phyloP scores from a whole-genome alignment of 192 early-diverging fungal genomes.

The Chytriomyces hyalinus region DNA sequence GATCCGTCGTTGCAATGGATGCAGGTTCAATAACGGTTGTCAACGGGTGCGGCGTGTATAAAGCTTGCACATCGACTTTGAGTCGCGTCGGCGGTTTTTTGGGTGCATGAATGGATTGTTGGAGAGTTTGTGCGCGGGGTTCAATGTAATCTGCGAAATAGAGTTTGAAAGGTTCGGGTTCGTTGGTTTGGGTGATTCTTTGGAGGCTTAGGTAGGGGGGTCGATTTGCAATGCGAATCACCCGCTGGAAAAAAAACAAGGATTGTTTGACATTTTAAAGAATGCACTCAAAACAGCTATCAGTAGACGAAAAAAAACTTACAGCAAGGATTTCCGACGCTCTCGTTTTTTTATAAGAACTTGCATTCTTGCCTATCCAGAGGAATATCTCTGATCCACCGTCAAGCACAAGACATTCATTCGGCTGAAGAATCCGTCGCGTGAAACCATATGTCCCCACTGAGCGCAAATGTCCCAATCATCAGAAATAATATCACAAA shows the following conservation, averaged over 20 bases:
- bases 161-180: slow-evolving; percentile 58
- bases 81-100: slow-evolving; percentile 1
- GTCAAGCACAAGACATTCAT: slow-evolving; percentile 55
- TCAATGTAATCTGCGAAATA: slow-evolving; percentile 57
- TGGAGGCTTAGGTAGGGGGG: slow-evolving; percentile 53
- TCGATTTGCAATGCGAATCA: slow-evolving; percentile 40
- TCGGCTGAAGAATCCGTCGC: slow-evolving; percentile 33
- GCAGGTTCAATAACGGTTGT: neutral
- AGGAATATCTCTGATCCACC: slow-evolving; percentile 53
- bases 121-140: neutral
- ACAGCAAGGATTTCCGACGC: slow-evolving; percentile 57
- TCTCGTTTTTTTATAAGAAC: slow-evolving; percentile 8
- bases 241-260: slow-evolving; percentile 5
- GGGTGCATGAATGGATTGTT: neutral
- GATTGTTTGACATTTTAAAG: neutral
- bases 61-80: slow-evolving; percentile 53
- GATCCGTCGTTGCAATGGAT: neutral
- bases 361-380: slow-evolving; percentile 53
- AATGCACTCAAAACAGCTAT: too few species aligned
- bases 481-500: neutral
- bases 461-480: neutral
- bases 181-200: slow-evolving; percentile 41
- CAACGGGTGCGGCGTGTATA: slow-evolving; percentile 46
- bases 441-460: slow-evolving; percentile 7
- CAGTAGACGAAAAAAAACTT: slow-evolving; percentile 16